These are phyloP conservation scores for Candida caryicola DNA, from an alignment of 805 yeast species.

Conservation along the genomic window DNA sequence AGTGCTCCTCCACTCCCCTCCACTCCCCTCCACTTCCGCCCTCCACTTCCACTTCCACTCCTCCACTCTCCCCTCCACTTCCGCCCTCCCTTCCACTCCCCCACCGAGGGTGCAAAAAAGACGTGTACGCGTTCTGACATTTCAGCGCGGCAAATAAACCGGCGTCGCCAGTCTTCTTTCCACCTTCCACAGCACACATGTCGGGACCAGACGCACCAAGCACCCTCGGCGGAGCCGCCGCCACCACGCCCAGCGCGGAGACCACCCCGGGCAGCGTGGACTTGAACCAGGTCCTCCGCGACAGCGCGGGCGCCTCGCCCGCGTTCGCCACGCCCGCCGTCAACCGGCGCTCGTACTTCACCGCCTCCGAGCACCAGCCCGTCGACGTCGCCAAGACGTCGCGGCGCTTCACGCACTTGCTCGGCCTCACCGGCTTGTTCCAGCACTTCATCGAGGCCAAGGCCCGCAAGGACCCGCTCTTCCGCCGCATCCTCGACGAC, in stretches of 20 bases:
- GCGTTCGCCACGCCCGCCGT: constrained; percentile 1
- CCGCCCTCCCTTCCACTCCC: too few relatives aligned
- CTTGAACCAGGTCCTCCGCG: constrained; percentile 6
- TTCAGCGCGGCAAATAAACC: background rate
- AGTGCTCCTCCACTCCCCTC: too few relatives aligned
- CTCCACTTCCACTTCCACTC: too few relatives aligned
- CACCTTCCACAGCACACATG: too few relatives aligned
- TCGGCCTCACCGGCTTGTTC: constrained; percentile 65
- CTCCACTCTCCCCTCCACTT: too few relatives aligned
- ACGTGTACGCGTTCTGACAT: background rate
- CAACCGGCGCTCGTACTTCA: constrained; percentile 25
- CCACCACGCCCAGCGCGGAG: too few relatives aligned
- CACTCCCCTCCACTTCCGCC: too few relatives aligned
- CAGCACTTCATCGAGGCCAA: constrained; percentile 65
- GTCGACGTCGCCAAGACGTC: constrained; percentile 61
- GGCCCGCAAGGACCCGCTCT: constrained; percentile 58
- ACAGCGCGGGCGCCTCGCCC: constrained; percentile 1
- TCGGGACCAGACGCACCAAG: too few relatives aligned
- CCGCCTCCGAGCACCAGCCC: constrained; percentile 30
- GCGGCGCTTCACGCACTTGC: constrained; percentile 61
- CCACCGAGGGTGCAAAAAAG: background rate
- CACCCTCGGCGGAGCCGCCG: too few relatives aligned
- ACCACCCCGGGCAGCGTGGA: too few relatives aligned
- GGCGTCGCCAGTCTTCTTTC: background rate
- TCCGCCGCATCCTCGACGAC: constrained; percentile 49